phyloP scores from a whole-genome alignment of 176 grass and related monocot genomes.

The Oryza officinalis region DNA sequence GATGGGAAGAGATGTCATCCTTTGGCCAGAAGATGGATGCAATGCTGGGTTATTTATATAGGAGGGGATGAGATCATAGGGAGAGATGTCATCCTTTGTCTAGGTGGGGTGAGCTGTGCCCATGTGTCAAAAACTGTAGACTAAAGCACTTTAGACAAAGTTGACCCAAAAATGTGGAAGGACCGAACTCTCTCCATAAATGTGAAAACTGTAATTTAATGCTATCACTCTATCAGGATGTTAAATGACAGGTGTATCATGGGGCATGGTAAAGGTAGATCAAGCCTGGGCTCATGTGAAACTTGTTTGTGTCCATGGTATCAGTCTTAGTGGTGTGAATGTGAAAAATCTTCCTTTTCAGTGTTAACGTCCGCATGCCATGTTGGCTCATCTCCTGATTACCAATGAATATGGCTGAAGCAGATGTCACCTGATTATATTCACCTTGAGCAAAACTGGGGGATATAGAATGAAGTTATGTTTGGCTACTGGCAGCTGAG shows the following conservation, averaged over 20 bases:
- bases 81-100: neutral
- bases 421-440: neutral
- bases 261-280: neutral
- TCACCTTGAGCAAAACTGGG: neutral
- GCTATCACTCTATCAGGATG: neutral
- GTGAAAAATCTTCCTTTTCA: neutral
- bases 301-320: neutral
- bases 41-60: constrained; percentile 32
- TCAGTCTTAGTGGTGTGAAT: neutral
- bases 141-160: neutral
- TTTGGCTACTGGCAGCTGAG: neutral
- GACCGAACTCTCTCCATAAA: neutral
- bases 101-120: neutral
- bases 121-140: neutral
- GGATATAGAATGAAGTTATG: neutral
- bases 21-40: constrained; percentile 9
- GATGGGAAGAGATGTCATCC: neutral
- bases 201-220: neutral
- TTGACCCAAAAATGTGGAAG: neutral
- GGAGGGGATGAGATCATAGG: neutral
- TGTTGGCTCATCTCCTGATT: neutral
- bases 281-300: neutral
- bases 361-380: neutral
- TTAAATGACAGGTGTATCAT: neutral
- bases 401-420: neutral